Base-by-base conservation (phyloP, 73 alveolate species). In the Tetrahymena elliotti region DNA sequence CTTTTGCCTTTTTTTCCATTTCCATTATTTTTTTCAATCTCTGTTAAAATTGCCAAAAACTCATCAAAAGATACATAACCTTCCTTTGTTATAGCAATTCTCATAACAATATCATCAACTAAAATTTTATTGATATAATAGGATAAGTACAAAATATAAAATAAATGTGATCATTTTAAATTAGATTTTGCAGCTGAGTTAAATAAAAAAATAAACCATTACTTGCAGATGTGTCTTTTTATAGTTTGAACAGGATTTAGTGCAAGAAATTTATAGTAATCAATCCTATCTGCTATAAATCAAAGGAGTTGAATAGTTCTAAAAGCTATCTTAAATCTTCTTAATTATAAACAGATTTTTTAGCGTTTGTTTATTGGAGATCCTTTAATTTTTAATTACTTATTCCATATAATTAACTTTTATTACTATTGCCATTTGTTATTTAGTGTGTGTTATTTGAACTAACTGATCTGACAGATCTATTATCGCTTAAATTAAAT, bases 41-140 rank as follows among this genome's bases (percentile, higher is more conserved):
- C 93, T 9, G 95, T 84, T 94, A 96, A 88, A 84, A 96, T 94
- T 10, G 93, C 35, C 35, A 88, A 38, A 96, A 95, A 96, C 95
- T 96, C 97, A 31, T 96, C 96, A 52, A 54, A 93, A 8, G 97
- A 40, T 39, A 96, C 92, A 83, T 82, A 82, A 22, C 97, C 97
- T 47, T 96, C 98, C n/a, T 68, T 68, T 35, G 88, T 68, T n/a
- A 68, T 68, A 22, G 88, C 88, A 24, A 68, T 68, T 68, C 88
- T 68, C 88, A 68, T 68, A 7, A 68, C n/a, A 10, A 68, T 68
- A 27, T 68, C 88, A 68, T 68, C 88, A 68, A 68, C 88, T 68
- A 47, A 18, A 47, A 47, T 68, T 68, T 27, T 24, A 68, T 27
- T 68, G n/a, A 68, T 0, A 68, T 27, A 11, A 15, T 4, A 9